These are phyloP conservation scores for Xerocomus amazonicus DNA, from an alignment of 1,284 basidiomycete species.

Conservation along the genomic window DNA sequence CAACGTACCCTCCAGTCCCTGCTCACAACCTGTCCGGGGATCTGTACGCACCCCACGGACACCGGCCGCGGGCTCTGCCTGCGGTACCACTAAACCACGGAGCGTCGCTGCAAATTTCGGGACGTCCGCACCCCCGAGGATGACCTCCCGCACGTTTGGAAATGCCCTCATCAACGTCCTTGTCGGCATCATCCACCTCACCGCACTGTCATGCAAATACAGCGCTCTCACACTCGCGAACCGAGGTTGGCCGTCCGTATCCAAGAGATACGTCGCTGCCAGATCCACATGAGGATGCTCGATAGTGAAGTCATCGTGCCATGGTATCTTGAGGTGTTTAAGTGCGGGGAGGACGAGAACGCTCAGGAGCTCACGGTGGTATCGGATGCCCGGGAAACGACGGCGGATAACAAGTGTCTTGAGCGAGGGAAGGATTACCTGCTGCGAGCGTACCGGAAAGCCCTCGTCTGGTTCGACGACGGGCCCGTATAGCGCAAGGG, in stretches of 20 bases:
- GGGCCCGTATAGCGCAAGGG: constrained; percentile 21
- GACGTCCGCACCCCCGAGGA: constrained; percentile 17
- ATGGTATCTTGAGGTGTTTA: constrained; percentile 20
- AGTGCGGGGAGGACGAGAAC: constrained; percentile 15
- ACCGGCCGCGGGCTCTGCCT: not conserved
- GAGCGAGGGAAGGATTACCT: constrained; percentile 7
- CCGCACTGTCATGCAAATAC: constrained; percentile 17
- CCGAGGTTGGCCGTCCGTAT: constrained; percentile 9
- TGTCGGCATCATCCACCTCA: constrained; percentile 15
- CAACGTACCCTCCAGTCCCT: not conserved
- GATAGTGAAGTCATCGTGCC: constrained; percentile 19
- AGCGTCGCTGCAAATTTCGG: constrained; percentile 14
- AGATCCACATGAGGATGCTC: constrained; percentile 10
- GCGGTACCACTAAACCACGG: constrained; percentile 7
- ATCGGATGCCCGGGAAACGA: constrained; percentile 14
- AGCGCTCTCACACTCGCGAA: constrained; percentile 16
- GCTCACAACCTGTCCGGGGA: not conserved
- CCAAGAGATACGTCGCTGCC: constrained; percentile 11
- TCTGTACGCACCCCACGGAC: too few species aligned
- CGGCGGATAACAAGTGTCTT: constrained; percentile 20
- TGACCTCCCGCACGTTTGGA: constrained; percentile 15
- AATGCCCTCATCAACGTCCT: constrained; percentile 20
- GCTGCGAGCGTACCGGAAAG: constrained; percentile 2
- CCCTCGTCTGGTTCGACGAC: constrained; percentile 17
- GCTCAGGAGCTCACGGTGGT: constrained; percentile 18